Evolutionary conservation across 331 rosid species (phyloP).

Genomic region (Quercus phellos): DNA sequence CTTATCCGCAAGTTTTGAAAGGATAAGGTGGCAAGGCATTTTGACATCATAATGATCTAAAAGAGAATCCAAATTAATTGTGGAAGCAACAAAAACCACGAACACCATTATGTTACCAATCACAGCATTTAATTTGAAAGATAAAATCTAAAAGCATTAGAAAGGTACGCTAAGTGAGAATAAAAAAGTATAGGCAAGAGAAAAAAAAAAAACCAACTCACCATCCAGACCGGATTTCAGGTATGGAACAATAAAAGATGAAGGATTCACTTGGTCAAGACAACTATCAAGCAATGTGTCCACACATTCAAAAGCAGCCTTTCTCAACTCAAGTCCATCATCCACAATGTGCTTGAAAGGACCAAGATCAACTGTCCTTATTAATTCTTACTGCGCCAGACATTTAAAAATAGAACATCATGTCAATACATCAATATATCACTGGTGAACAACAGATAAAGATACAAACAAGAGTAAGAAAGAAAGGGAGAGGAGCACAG

Average conservation of each 20-base stretch:
- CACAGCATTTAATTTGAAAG: not conserved
- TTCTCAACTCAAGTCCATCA: too few species aligned
- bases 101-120: not conserved
- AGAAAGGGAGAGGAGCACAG: not conserved
- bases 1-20: conserved; percentile 87
- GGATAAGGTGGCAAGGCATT: conserved; percentile 98
- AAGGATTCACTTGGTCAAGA: conserved; percentile 93
- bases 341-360: too few species aligned
- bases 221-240: conserved; percentile 75
- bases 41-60: conserved; percentile 96
- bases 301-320: conserved; percentile 16
- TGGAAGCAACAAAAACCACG: not conserved
- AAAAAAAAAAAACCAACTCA: too few species aligned
- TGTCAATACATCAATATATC: not conserved
- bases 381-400: conserved; percentile 79
- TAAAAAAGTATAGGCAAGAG: too few species aligned
- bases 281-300: conserved; percentile 89
- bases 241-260: conserved; percentile 80
- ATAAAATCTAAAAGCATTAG: too few species aligned
- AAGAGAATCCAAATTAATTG: not conserved
- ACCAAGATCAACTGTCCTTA: conserved; percentile 59
- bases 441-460: not conserved
- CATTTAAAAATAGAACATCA: conserved; percentile 22
- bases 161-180: too few species aligned
- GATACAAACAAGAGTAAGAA: not conserved